Percentiles rank a stretch among this genome's conserved stretches.
Evolutionary conservation across 768 basidiomycete genomes (phyloP).

Genomic region (Panus rudis): DNA sequence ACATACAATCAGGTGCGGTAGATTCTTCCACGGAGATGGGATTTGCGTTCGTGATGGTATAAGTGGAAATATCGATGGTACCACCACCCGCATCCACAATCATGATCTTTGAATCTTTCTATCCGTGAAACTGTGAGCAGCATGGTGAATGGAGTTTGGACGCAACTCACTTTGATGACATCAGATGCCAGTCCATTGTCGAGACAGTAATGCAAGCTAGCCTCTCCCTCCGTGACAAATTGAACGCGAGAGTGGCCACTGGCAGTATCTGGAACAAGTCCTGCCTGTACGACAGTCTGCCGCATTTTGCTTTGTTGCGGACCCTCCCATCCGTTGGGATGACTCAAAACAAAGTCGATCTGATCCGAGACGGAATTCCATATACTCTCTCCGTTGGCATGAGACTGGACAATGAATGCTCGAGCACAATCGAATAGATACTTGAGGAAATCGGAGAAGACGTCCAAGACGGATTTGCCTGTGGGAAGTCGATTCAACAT

Average conservation of each 20-base stretch:
- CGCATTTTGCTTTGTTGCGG: conserved; percentile 77
- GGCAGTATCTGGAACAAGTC: conserved; percentile 69
- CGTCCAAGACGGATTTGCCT: conserved; percentile 61
- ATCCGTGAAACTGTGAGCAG: conserved; percentile 54
- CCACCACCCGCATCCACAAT: conserved; percentile 80
- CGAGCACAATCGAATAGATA: conserved; percentile 72
- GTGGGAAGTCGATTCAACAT: conserved; percentile 61
- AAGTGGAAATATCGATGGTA: conserved; percentile 76
- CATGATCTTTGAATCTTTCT: conserved; percentile 70
- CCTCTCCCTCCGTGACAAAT: conserved; percentile 81
- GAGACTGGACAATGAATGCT: conserved; percentile 73
- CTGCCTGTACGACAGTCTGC: conserved; percentile 61
- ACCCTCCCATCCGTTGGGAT: conserved; percentile 80
- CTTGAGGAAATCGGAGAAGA: conserved; percentile 73
- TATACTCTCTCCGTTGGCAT: conserved; percentile 60
- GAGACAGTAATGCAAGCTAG: conserved; percentile 76
- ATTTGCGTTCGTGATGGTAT: conserved; percentile 60
- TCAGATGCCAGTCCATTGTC: conserved; percentile 72
- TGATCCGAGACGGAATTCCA: conserved; percentile 67
- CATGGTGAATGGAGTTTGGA: not conserved
- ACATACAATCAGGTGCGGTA: conserved; percentile 78
- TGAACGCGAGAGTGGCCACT: conserved; percentile 66
- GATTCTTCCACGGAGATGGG: conserved; percentile 79
- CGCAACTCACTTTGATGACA: conserved; percentile 54
- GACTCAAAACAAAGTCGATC: conserved; percentile 69